A percentile compares a stretch with the other conserved stretches of the same genome.
phyloP scores from a whole-genome alignment of 2,329 filamentous ascomycete species.

The Didymella pomorum region DNA sequence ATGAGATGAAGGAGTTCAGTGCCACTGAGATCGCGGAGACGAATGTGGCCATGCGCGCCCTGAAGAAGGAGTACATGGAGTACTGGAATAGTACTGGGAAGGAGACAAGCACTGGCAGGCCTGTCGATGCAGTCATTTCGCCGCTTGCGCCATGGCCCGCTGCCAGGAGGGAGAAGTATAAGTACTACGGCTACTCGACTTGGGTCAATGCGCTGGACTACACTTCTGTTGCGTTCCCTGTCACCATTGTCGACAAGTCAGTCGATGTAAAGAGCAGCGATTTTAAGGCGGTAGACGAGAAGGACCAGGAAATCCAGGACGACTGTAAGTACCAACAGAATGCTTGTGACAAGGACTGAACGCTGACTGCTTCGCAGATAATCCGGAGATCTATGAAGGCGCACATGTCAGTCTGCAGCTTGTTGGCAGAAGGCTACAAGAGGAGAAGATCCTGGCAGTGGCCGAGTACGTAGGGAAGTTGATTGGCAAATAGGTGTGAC shows the following conservation, averaged over 20 bases:
- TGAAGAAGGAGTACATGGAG: slow-evolving; percentile 49
- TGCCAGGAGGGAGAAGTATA: slow-evolving; percentile 38
- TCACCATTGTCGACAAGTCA: slow-evolving; percentile 43
- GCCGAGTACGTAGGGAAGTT: slow-evolving; percentile 42
- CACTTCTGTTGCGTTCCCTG: slow-evolving; percentile 46
- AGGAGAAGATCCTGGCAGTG: slow-evolving; percentile 52
- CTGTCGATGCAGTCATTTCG: slow-evolving; percentile 49
- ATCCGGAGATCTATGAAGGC: slow-evolving; percentile 51
- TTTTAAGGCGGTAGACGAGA: slow-evolving; percentile 39
- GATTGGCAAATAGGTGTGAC: slow-evolving; percentile 26
- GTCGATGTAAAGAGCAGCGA: slow-evolving; percentile 37
- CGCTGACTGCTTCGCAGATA: slow-evolving; percentile 38
- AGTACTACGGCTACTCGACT: slow-evolving; percentile 46
- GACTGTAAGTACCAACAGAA: slow-evolving; percentile 34
- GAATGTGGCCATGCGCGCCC: slow-evolving; percentile 39
- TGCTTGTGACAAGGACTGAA: too few relatives aligned
- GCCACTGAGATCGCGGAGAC: slow-evolving; percentile 46
- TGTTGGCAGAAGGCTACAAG: slow-evolving; percentile 48
- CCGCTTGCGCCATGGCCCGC: slow-evolving; percentile 51
- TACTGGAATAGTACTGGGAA: slow-evolving; percentile 49
- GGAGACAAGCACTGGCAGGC: slow-evolving; percentile 39
- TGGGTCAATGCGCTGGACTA: slow-evolving; percentile 46
- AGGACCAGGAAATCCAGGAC: slow-evolving; percentile 37
- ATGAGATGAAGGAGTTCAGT: slow-evolving; percentile 28
- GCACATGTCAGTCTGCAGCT: slow-evolving; percentile 50